These are phyloP conservation scores for Achaetomiella virescens DNA, from an alignment of 495 filamentous ascomycete species.

Conservation along the genomic window DNA sequence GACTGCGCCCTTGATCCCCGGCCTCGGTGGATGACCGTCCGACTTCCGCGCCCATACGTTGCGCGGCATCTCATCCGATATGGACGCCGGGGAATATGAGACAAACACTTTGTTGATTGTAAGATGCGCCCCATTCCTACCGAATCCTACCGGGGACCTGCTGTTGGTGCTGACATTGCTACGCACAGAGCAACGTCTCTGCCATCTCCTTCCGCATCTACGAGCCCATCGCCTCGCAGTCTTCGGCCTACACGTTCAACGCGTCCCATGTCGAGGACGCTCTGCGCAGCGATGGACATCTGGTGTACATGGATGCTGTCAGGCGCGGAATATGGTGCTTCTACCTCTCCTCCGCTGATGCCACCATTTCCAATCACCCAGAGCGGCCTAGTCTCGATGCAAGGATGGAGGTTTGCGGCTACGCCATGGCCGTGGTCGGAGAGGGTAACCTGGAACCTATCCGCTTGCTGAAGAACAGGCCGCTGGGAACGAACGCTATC, in stretches of 20 bases:
- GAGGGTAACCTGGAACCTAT: constrained; percentile 43
- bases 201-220: constrained; percentile 43
- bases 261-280: constrained; percentile 40
- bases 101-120: constrained; percentile 49
- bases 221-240: constrained; percentile 35
- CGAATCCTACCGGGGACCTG: background rate
- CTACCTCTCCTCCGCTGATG: constrained; percentile 32
- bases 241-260: constrained; percentile 34
- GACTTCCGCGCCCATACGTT: constrained; percentile 12
- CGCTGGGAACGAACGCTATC: constrained; percentile 30
- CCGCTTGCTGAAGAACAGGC: constrained; percentile 37
- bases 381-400: constrained; percentile 27
- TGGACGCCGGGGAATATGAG: constrained; percentile 50
- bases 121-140: constrained; percentile 8
- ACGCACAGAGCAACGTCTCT: constrained; percentile 41
- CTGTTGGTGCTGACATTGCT: constrained; percentile 12
- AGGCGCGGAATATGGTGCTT: constrained; percentile 49
- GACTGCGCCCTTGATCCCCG: constrained; percentile 10
- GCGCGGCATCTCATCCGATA: constrained; percentile 33
- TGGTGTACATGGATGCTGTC: constrained; percentile 44
- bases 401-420: constrained; percentile 36
- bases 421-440: constrained; percentile 34
- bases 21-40: constrained; percentile 23
- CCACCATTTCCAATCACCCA: constrained; percentile 15
- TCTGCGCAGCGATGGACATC: constrained; percentile 44